Evolutionary conservation across 805 yeast species (phyloP).

Genomic region (Metschnikowia cerradonensis): DNA sequence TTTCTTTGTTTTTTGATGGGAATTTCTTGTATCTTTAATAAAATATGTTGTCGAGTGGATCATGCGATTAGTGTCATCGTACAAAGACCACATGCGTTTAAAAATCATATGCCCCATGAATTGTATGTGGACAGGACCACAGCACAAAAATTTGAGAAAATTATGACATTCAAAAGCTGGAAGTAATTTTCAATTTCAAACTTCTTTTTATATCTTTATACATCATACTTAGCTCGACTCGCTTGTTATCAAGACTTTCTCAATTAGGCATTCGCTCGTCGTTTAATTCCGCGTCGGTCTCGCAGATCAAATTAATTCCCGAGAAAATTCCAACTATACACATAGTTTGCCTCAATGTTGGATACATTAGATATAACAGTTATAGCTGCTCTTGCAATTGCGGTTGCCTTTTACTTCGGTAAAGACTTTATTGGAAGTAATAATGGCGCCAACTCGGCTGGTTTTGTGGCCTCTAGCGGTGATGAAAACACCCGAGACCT

Average conservation of each 20-base stretch:
- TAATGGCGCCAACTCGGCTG: constrained; percentile 34
- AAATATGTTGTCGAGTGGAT: background rate
- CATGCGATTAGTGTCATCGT: background rate
- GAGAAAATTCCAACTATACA: constrained; percentile 48
- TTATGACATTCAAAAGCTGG: too few species aligned
- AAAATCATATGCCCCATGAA: background rate
- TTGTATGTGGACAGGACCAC: constrained; percentile 1
- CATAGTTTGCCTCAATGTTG: constrained; percentile 33
- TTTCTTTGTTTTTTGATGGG: background rate
- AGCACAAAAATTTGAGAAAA: background rate
- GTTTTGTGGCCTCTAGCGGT: constrained; percentile 25
- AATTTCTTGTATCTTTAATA: background rate
- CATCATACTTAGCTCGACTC: background rate
- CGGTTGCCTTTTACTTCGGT: constrained; percentile 61
- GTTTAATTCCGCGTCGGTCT: constrained; percentile 18
- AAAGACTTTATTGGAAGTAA: constrained; percentile 47
- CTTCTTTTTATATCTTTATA: background rate
- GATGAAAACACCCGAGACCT: constrained; percentile 49
- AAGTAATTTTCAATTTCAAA: background rate
- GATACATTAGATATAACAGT: constrained; percentile 73
- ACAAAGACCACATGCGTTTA: constrained; percentile 1
- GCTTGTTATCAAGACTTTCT: background rate
- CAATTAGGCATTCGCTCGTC: background rate
- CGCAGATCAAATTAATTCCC: background rate
- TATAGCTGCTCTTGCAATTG: constrained; percentile 60